Evolutionary conservation across 805 yeast genomes (phyloP).

Genomic region (Starmerella bacillaris): DNA sequence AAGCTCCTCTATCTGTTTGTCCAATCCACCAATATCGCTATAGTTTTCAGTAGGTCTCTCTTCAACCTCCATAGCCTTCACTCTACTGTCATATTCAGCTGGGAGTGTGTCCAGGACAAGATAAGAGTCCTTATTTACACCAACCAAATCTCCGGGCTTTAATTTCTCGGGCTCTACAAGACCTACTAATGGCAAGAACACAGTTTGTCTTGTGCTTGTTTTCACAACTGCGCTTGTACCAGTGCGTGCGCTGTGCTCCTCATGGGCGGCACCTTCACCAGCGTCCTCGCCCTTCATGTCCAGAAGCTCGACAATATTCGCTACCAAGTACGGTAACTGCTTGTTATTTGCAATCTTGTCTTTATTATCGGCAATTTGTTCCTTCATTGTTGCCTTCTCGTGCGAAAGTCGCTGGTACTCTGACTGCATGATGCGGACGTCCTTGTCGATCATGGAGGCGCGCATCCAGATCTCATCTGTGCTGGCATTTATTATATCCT

Average conservation of each 20-base stretch:
- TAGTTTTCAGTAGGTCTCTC: slow-evolving; percentile 96
- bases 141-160: slow-evolving; percentile 94
- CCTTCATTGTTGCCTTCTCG: slow-evolving; percentile 83
- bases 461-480: slow-evolving; percentile 73
- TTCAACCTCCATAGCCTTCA: slow-evolving; percentile 98
- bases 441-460: slow-evolving; percentile 77
- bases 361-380: slow-evolving; percentile 84
- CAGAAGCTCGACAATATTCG: slow-evolving; percentile 85
- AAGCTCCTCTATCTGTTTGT: slow-evolving; percentile 92
- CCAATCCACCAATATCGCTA: slow-evolving; percentile 94
- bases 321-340: slow-evolving; percentile 89
- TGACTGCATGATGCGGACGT: slow-evolving; percentile 83
- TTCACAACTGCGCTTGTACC: slow-evolving; percentile 98
- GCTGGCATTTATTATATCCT: slow-evolving; percentile 60
- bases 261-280: slow-evolving; percentile 90
- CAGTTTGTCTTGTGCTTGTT: slow-evolving; percentile 94
- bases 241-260: slow-evolving; percentile 70
- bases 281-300: slow-evolving; percentile 63
- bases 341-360: slow-evolving; percentile 90
- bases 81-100: slow-evolving; percentile 92
- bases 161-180: slow-evolving; percentile 78
- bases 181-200: slow-evolving; percentile 88
- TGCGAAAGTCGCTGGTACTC: slow-evolving; percentile 80
- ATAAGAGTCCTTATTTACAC: slow-evolving; percentile 93
- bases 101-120: slow-evolving; percentile 85